Evolutionary conservation across 345 rosid genomes (phyloP), one percentile per base, ranked within the genome.

Genomic region (Linum tenue): DNA sequence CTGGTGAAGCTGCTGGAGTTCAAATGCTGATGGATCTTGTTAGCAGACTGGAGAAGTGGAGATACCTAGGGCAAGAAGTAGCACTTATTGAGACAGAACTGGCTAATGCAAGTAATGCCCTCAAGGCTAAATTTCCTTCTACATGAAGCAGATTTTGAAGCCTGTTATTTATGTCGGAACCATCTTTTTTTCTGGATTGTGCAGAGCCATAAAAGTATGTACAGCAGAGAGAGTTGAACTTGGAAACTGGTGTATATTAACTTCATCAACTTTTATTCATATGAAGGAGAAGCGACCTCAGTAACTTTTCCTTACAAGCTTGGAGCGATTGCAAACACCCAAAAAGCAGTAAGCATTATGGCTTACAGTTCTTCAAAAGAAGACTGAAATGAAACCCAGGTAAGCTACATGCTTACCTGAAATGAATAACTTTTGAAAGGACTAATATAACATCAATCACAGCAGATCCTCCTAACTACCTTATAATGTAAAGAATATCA

Each of bases 11-110:
- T 22, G 80, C 71, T 53, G 81, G 78, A 75, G 64, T 67, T 71
- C 42, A 65, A 50, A 66, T 66, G 71, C 68, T 74, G 66, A 71
- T 55, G 72, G 97, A 86, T 85, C 71, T 91, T 41, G 57, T 56
- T 38, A 63, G 4, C 39, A 85, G 90, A 79, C 62, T 91, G 76
- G 64, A 69, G 71, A 74, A 55, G 35, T 88, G 97, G 97, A 79
- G 63, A 74, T 59, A 56, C 69, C 85, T 84, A 62, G 89, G 85
- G 62, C 64, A 35, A 74, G 85, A 70, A 57, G 73, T 64, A 57
- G 65, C 69, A 16, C 57, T 72, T 51, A 22, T 76, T 56, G 68
- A 76, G 6, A 68, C 75, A 68, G 84, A 73, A 65, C 65, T 91
- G 56, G 85, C 81, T 64, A 77, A 67, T 57, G 73, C 80, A 61